Percentiles rank a stretch among this genome's conserved stretches.
Conservation (phyloP, 352 stramenopile species). For the Peronospora destructor region DNA sequence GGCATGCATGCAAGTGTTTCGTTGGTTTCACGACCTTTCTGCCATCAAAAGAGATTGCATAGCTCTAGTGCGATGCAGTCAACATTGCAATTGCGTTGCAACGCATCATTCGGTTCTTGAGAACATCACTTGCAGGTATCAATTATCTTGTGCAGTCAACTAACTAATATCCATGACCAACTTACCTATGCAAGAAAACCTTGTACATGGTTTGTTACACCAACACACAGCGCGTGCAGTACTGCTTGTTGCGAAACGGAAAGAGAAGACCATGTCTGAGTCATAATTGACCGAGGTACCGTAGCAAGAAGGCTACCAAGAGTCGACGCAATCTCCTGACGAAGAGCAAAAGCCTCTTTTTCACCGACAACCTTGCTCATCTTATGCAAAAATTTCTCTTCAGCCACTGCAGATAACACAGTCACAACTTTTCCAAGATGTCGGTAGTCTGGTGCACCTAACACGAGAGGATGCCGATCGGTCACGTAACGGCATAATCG, state of each 20-base stretch:
- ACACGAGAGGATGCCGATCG: conserved; percentile 52
- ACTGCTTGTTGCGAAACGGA: conserved; percentile 44
- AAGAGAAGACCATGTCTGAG: conserved; percentile 49
- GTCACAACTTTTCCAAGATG: conserved; percentile 52
- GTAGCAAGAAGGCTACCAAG: conserved; percentile 41
- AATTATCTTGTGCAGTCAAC: no score
- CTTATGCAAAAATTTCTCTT: conserved; percentile 32
- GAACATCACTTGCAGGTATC: no score
- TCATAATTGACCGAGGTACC: conserved; percentile 53
- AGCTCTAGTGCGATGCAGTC: no score
- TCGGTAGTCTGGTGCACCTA: conserved; percentile 35
- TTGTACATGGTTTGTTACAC: no score
- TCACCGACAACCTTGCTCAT: conserved; percentile 39
- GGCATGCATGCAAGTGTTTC: no score
- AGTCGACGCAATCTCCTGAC: conserved; percentile 37
- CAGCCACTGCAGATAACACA: conserved; percentile 52
- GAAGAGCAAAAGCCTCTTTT: conserved; percentile 35
- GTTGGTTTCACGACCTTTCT: no score
- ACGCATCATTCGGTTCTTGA: no score
- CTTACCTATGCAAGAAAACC: no score
- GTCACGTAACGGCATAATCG: conserved; percentile 61
- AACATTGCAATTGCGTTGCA: no score
- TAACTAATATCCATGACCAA: no score
- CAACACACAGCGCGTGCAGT: conserved; percentile 57
- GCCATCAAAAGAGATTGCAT: no score